phyloP scores from a whole-genome alignment of 208 protist species.

The Phytomonas sp. region DNA sequence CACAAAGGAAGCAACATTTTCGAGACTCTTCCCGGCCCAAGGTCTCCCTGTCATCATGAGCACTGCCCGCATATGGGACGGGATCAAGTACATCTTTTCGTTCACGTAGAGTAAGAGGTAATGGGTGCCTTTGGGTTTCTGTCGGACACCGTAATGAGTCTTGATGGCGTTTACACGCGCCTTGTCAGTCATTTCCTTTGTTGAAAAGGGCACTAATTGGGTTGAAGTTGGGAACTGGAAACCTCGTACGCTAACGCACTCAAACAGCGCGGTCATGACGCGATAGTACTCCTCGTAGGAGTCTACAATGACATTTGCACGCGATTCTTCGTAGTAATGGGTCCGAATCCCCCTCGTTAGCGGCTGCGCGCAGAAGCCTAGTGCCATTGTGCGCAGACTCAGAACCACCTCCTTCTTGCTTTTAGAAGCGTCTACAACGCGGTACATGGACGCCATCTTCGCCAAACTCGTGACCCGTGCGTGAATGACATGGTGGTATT shows the following conservation, averaged over 20 bases:
- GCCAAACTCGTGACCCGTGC: slow-evolving; percentile 64
- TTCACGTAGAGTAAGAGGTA: slow-evolving; percentile 45
- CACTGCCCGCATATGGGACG: slow-evolving; percentile 70
- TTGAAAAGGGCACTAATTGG: slow-evolving; percentile 46
- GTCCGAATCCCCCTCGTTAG: slow-evolving; percentile 38
- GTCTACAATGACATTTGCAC: slow-evolving; percentile 56
- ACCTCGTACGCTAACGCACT: slow-evolving; percentile 37
- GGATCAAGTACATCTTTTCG: slow-evolving; percentile 59
- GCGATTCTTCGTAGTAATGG: slow-evolving; percentile 51
- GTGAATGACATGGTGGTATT: slow-evolving; percentile 82
- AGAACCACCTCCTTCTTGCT: slow-evolving; percentile 60
- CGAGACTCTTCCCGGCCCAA: slow-evolving; percentile 49
- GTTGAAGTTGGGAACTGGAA: slow-evolving; percentile 51
- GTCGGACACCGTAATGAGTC: slow-evolving; percentile 56
- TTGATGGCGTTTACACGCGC: slow-evolving; percentile 42
- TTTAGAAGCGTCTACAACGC: slow-evolving; percentile 59
- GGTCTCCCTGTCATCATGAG: slow-evolving; percentile 41
- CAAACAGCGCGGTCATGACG: slow-evolving; percentile 56
- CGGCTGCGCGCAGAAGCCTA: slow-evolving; percentile 77
- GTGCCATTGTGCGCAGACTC: slow-evolving; percentile 58
- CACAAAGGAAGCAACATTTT: slow-evolving; percentile 38
- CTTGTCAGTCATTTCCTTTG: slow-evolving; percentile 67
- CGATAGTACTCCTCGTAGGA: slow-evolving; percentile 54
- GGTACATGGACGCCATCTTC: slow-evolving; percentile 66
- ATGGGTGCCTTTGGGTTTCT: slow-evolving; percentile 44